Evolutionary conservation across 805 yeast species (phyloP).

Genomic region (Candida nitratophila): DNA sequence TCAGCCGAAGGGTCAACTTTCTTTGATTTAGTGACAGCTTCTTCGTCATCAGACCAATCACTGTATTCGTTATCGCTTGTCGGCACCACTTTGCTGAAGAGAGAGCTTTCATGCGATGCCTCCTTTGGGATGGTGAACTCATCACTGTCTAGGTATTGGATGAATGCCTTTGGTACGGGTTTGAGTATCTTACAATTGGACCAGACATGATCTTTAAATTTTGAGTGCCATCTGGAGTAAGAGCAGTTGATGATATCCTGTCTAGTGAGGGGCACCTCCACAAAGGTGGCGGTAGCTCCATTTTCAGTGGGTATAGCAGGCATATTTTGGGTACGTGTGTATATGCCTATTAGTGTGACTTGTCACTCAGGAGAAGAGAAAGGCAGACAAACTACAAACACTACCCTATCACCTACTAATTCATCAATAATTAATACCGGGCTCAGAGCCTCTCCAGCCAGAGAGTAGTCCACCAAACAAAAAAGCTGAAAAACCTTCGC

Average conservation of each 20-base stretch:
- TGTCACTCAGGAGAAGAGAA: too few relatives aligned
- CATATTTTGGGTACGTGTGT: neutral
- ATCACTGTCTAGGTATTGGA: conserved; percentile 56
- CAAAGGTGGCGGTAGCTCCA: conserved; percentile 8
- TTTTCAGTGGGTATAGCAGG: neutral
- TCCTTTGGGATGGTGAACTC: conserved; percentile 59
- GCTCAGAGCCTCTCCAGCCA: too few relatives aligned
- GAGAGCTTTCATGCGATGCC: conserved; percentile 23
- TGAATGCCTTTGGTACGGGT: conserved; percentile 51
- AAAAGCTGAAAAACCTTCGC: neutral
- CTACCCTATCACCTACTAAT: too few relatives aligned
- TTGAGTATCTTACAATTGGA: conserved; percentile 48
- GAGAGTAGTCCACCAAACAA: neutral
- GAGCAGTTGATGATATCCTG: conserved; percentile 44
- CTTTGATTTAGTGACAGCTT: conserved; percentile 11
- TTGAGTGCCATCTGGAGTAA: conserved; percentile 54
- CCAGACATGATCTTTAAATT: conserved; percentile 34
- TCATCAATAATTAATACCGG: too few relatives aligned
- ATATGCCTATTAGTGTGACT: too few relatives aligned
- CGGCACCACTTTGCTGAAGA: conserved; percentile 26
- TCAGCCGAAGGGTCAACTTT: conserved; percentile 31
- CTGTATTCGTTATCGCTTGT: conserved; percentile 62
- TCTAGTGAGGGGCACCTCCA: conserved; percentile 20
- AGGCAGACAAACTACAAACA: too few relatives aligned
- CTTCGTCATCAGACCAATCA: conserved; percentile 58